phyloP scores from a whole-genome alignment of 2,329 filamentous ascomycete genomes.

The Arthrobotrys pseudoclavata region DNA sequence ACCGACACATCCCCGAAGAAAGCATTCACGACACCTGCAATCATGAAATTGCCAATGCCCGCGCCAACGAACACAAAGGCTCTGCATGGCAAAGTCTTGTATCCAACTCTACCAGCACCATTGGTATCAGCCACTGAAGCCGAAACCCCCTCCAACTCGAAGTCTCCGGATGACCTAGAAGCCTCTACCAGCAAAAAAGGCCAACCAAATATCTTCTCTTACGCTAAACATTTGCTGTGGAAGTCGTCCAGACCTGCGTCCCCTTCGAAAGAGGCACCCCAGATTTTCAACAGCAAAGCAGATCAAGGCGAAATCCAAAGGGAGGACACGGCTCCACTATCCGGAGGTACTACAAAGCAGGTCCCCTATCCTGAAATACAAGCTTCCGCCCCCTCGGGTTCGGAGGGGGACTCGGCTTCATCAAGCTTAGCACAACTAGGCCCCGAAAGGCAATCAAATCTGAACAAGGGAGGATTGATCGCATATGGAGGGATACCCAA shows the following conservation, averaged over 20 bases:
- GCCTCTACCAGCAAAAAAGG: slow-evolving; percentile 34
- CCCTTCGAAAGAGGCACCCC: background rate
- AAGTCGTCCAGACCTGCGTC: slow-evolving; percentile 23
- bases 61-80: slow-evolving; percentile 9
- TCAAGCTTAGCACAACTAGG: background rate
- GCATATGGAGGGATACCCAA: slow-evolving; percentile 33
- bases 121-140: background rate
- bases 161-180: slow-evolving; percentile 14
- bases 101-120: slow-evolving; percentile 29
- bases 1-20: slow-evolving; percentile 12
- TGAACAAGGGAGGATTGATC: slow-evolving; percentile 4
- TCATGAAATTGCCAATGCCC: slow-evolving; percentile 38
- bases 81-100: background rate
- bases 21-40: background rate
- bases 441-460: background rate
- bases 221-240: slow-evolving; percentile 54
- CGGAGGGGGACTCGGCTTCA: background rate
- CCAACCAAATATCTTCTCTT: slow-evolving; percentile 49
- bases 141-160: slow-evolving; percentile 10
- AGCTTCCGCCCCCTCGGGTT: background rate
- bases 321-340: background rate
- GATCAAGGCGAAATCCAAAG: background rate
- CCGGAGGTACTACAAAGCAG: background rate
- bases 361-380: slow-evolving; percentile 29
- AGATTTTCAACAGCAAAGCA: background rate